Evolutionary conservation across 495 filamentous ascomycete genomes (phyloP).

Genomic region (Lasiosphaeria hispida): DNA sequence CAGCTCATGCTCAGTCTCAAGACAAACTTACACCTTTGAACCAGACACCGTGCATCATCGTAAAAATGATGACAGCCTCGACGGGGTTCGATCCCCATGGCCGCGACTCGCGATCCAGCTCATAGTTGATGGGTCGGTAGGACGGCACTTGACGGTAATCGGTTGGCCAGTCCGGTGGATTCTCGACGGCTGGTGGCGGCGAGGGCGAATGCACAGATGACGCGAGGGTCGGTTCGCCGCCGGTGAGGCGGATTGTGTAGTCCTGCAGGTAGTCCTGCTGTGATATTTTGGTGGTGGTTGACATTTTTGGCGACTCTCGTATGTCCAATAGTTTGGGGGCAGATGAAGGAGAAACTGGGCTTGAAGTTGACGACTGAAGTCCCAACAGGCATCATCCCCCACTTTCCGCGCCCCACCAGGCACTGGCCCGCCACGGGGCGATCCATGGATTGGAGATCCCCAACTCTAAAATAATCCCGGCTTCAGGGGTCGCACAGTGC

Average conservation of each 20-base stretch:
- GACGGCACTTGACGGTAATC: slow-evolving; percentile 49
- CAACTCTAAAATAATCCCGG: slow-evolving; percentile 3
- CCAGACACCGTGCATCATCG: slow-evolving; percentile 54
- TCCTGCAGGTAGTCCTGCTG: slow-evolving; percentile 42
- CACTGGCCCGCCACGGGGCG: neutral
- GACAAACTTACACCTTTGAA: slow-evolving; percentile 48
- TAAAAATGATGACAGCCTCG: slow-evolving; percentile 47
- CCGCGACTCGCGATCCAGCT: slow-evolving; percentile 41
- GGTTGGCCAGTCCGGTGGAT: slow-evolving; percentile 42
- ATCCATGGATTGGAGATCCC: neutral
- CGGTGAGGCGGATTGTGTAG: slow-evolving; percentile 48
- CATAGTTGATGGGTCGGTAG: slow-evolving; percentile 47
- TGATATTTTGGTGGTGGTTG: slow-evolving; percentile 32
- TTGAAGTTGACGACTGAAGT: neutral
- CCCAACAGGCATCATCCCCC: neutral
- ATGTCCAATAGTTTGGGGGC: neutral
- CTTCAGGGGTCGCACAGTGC: neutral
- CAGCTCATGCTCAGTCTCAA: neutral
- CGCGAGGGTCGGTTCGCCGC: slow-evolving; percentile 16
- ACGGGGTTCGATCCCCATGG: slow-evolving; percentile 41
- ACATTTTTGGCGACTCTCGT: slow-evolving; percentile 5
- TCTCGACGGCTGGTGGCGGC: slow-evolving; percentile 19
- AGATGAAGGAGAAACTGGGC: neutral
- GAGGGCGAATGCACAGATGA: neutral
- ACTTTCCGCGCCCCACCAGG: neutral